Base-by-base conservation (phyloP, 768 basidiomycete genomes). In the Lentinula guzmanii region DNA sequence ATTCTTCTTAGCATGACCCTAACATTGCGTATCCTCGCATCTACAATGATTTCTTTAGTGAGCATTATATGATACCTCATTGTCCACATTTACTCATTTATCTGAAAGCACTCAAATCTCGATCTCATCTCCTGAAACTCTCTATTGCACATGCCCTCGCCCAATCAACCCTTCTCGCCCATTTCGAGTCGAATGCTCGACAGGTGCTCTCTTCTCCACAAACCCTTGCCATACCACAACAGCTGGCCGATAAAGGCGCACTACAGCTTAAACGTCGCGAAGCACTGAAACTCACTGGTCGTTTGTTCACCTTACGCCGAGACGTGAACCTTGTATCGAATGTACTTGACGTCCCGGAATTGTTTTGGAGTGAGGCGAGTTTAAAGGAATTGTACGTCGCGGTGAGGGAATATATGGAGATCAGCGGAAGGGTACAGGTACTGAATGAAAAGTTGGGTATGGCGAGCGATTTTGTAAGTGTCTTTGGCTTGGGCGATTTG, bases 41-140 rank as follows among this genome's bases (percentile, higher is more conserved):
- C 65, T 97, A 92, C 76, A 96, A 98, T 64, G 95, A 96, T 72
- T 92, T 95, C 75, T 96, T 95, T 75, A 95, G 94, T 95, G 68
- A 66, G 89, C 79, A 9, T 31, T 58, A 8, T 34, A 55, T 6
- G 64, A 8, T 39, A 34, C 33, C 5, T 10, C 28, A 39, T 24
- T 52, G 11, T 45, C 64, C 18, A 48, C 48, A 63, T 41, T 65
- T 31, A 53, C 39, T 16, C 35, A 24, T 39, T 21, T 13, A 45
- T 52, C 53, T 50, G 31, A 4, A 65, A 95, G 94, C 95, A 3
- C 88, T 97, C 70, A 95, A 95, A 76, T 90, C 91, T 0, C 89
- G 87, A 28, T 95, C 94, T 0, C 92, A 93, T 67, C 84, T 95
- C 43, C 86, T 93, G 50, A 92, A 95, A 68, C 81, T 98, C 16